Evolutionary conservation across 2,329 filamentous ascomycete species (phyloP).

Genomic region (Didymella keratinophila): DNA sequence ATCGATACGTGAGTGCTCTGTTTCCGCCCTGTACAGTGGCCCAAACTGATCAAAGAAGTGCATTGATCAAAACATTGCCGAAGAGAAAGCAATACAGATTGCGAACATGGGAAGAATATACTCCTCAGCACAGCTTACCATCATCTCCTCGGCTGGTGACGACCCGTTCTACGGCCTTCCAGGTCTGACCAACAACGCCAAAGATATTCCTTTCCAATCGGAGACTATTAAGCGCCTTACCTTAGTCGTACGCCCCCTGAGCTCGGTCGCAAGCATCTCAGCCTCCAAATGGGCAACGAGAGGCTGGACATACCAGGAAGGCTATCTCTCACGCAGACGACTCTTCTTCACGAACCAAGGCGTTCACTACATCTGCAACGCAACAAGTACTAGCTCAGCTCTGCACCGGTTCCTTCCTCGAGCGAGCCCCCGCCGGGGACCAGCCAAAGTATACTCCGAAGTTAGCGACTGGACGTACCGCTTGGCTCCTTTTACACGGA

Average conservation of each 20-base stretch:
- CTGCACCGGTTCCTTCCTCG: neutral
- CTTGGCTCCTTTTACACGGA: neutral
- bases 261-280: neutral
- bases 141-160: constrained; percentile 3
- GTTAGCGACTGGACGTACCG: neutral
- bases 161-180: constrained; percentile 1
- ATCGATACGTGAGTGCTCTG: too few species aligned
- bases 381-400: neutral
- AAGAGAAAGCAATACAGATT: constrained; percentile 2
- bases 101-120: constrained; percentile 5
- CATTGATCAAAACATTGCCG: neutral
- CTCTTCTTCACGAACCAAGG: neutral
- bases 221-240: neutral
- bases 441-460: neutral
- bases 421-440: too few species aligned
- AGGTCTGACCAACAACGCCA: neutral
- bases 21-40: too few species aligned
- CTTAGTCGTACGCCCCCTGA: neutral
- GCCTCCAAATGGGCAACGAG: constrained; percentile 2
- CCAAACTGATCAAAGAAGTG: neutral
- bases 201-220: neutral
- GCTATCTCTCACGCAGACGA: neutral
- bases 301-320: constrained; percentile 8
- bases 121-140: constrained; percentile 1
- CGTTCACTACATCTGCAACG: constrained; percentile 1